Conservation (phyloP, 2,329 filamentous ascomycete genomes). For the Mariannaea sp. region DNA sequence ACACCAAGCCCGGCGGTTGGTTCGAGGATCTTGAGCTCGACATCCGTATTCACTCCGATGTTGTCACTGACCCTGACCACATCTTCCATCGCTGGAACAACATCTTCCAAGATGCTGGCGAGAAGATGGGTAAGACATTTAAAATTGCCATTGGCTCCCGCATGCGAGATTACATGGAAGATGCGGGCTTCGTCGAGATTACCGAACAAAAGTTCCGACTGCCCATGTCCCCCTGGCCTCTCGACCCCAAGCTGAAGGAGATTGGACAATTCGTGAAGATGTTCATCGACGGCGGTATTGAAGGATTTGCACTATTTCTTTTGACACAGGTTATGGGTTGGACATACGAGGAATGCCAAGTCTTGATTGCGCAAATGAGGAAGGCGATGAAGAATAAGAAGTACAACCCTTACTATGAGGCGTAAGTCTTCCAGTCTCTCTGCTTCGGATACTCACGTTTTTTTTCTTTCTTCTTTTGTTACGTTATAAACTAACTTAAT, state of each 20-base stretch:
- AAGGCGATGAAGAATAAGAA: slow-evolving; percentile 22
- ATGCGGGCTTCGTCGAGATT: slow-evolving; percentile 18
- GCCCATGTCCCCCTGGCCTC: slow-evolving; percentile 19
- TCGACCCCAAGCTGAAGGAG: slow-evolving; percentile 22
- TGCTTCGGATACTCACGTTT: neutral
- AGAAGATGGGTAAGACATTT: slow-evolving; percentile 24
- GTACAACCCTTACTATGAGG: slow-evolving; percentile 20
- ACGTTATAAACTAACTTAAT: neutral
- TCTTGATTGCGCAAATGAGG: slow-evolving; percentile 23
- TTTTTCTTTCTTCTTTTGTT: neutral
- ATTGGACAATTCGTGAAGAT: slow-evolving; percentile 22
- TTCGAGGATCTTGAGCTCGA: slow-evolving; percentile 23
- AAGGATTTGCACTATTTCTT: slow-evolving; percentile 18
- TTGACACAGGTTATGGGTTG: slow-evolving; percentile 22
- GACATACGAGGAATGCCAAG: slow-evolving; percentile 20
- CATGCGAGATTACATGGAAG: slow-evolving; percentile 21
- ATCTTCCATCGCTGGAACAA: slow-evolving; percentile 22
- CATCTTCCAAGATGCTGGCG: slow-evolving; percentile 23
- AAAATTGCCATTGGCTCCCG: slow-evolving; percentile 25
- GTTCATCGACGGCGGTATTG: slow-evolving; percentile 19
- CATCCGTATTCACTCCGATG: slow-evolving; percentile 21
- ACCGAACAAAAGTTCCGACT: slow-evolving; percentile 22
- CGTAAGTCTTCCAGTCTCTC: slow-evolving; percentile 13
- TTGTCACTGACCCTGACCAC: slow-evolving; percentile 19
- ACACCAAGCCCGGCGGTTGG: slow-evolving; percentile 22